These are phyloP conservation scores for Artemisia annua DNA, from an alignment of 129 eudicot genomes.

Conservation along the genomic window DNA sequence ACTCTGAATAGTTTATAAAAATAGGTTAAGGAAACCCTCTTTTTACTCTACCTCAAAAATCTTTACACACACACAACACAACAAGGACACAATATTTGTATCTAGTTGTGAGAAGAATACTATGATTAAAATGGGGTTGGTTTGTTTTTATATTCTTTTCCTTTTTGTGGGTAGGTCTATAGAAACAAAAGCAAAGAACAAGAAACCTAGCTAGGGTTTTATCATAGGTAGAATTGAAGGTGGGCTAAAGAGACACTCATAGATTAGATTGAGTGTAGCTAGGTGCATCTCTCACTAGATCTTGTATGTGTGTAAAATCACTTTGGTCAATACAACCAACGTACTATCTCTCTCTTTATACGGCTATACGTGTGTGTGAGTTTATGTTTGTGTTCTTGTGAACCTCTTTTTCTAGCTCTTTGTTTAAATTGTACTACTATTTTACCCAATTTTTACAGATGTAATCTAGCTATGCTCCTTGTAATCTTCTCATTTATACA, in stretches of 20 bases:
- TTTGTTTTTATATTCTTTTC: slow-evolving; percentile 11
- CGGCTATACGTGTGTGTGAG: slow-evolving; percentile 2
- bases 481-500: slow-evolving; percentile 36
- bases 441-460: slow-evolving; percentile 21
- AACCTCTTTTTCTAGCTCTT: slow-evolving; percentile 17
- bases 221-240: slow-evolving; percentile 15
- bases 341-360: slow-evolving; percentile 37
- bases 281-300: slow-evolving; percentile 34
- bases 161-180: slow-evolving; percentile 28
- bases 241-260: slow-evolving; percentile 21
- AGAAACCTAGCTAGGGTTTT: slow-evolving; percentile 54
- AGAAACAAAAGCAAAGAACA: slow-evolving; percentile 32
- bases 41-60: slow-evolving; percentile 15
- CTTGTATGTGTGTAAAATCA: slow-evolving; percentile 28
- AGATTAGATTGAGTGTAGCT: background rate
- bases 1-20: background rate
- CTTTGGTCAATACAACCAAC: slow-evolving; percentile 29
- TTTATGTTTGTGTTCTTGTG: slow-evolving; percentile 30
- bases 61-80: background rate
- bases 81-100: background rate
- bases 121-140: slow-evolving; percentile 27
- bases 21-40: background rate
- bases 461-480: slow-evolving; percentile 21
- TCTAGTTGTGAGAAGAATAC: slow-evolving; percentile 13
- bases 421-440: slow-evolving; percentile 26